Percentiles rank a stretch among this genome's conserved stretches.
Conservation (phyloP, 2,329 filamentous ascomycete genomes). For the Neophaeococcomyces aloes region DNA sequence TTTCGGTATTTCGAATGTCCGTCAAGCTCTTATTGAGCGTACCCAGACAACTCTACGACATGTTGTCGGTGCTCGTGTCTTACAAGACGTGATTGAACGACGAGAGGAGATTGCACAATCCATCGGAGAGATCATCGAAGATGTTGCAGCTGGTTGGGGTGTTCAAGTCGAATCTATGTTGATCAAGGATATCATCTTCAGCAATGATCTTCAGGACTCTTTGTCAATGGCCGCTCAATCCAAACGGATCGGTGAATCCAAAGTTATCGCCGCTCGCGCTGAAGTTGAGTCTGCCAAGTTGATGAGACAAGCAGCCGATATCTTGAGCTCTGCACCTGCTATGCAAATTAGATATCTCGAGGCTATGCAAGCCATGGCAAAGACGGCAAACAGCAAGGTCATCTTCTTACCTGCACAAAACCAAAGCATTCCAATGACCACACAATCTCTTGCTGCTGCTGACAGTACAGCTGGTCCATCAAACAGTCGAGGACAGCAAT, state of each 20-base stretch:
- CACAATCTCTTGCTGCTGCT: constrained; percentile 36
- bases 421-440: constrained; percentile 46
- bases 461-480: constrained; percentile 44
- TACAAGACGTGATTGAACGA: constrained; percentile 97
- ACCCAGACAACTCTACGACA: constrained; percentile 96
- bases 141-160: constrained; percentile 87
- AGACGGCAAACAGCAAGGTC: constrained; percentile 77
- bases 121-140: constrained; percentile 94
- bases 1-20: constrained; percentile 90
- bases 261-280: constrained; percentile 93
- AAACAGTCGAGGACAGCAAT: constrained; percentile 33
- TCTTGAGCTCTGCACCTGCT: constrained; percentile 78
- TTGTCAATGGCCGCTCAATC: constrained; percentile 97
- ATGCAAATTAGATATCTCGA: constrained; percentile 99
- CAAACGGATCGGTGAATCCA: constrained; percentile 96
- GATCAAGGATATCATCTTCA: constrained; percentile 98
- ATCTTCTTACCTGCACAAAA: constrained; percentile 64
- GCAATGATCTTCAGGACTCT: constrained; percentile 85
- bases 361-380: constrained; percentile 98
- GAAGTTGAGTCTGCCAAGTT: constrained; percentile 94
- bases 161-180: constrained; percentile 96
- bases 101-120: constrained; percentile 93
- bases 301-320: constrained; percentile 70
- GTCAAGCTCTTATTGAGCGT: constrained; percentile 91
- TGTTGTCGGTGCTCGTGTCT: constrained; percentile 85